These are phyloP conservation scores for Colletotrichum chrysophilum DNA, from an alignment of 2,329 filamentous ascomycete species.

Conservation along the genomic window DNA sequence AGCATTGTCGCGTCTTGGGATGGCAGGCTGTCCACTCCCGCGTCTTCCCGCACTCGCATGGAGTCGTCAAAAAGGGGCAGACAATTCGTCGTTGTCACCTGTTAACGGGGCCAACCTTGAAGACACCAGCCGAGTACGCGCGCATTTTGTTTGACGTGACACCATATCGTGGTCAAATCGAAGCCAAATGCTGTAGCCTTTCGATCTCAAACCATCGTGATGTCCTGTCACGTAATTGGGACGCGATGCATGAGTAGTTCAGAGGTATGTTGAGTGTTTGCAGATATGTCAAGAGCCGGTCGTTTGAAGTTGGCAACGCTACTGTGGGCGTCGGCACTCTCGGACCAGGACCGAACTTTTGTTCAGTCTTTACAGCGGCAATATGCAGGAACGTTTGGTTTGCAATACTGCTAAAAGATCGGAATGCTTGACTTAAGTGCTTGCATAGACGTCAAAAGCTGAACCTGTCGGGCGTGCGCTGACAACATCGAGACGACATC, in stretches of 20 bases:
- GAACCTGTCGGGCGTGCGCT: neutral
- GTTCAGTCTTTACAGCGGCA: neutral
- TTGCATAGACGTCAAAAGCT: neutral
- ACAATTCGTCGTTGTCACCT: neutral
- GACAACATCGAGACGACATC: neutral
- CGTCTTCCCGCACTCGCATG: conserved; percentile 5
- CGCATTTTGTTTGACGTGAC: neutral
- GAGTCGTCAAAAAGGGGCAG: neutral
- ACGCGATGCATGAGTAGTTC: neutral
- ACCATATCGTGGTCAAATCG: neutral
- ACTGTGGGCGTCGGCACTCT: neutral
- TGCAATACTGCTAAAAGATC: neutral
- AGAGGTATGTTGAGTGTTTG: neutral
- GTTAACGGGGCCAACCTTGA: neutral
- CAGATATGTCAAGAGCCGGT: neutral
- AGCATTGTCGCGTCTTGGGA: conserved; percentile 8
- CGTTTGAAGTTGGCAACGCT: neutral
- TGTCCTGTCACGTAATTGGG: neutral
- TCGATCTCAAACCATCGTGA: neutral
- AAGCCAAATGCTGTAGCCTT: neutral
- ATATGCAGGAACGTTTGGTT: neutral
- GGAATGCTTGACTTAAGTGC: neutral
- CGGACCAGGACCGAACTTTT: neutral
- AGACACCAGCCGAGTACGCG: neutral
- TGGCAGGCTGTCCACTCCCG: conserved; percentile 5